Evolutionary conservation across 495 filamentous ascomycete genomes (phyloP), one percentile per base, ranked within the genome.

Genomic region (Apiosordaria backusii): DNA sequence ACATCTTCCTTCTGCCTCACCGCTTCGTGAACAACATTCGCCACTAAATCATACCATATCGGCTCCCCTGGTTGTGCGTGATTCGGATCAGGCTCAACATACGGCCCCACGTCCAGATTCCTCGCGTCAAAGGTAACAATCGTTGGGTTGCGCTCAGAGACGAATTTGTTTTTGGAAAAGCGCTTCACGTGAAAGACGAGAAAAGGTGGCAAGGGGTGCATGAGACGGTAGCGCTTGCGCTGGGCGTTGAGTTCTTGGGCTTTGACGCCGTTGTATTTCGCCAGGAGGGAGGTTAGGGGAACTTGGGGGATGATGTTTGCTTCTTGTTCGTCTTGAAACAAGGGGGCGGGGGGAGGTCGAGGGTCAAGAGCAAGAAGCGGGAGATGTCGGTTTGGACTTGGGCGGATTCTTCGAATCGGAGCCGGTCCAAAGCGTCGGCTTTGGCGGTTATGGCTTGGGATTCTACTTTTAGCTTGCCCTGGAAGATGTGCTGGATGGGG

Each of bases 241-340:
- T 91, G 88, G 64, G 91, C 88, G 62, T 93, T 83, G 69, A 93
- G 92, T 71, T 98, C 95, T 73, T 97, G 94, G 2, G 92, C 87
- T 24, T 87, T 88, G 22, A 92, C 73, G 64, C 95, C 95, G 78
- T 98, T 93, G 80, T 99, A 99, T 76, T 99, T 99, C 65, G 88
- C 85, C 21, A 99, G 83, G 67, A 99, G 89, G 29, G 84, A 88
- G n/a, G 91, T 90, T 15, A 99, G 85, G 0, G 94, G 92, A 7
- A 98, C 88, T 72, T 97, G 95, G 3, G 95, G 95, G 75, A 99
- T 98, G 77, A 97, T 97, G 75, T 96, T 97, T 76, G 89, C 86
- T 69, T 93, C 89, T 19, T 86, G 76, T 68, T 94, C 90, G 72
- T 97, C 96, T 75, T 97, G 92, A 82, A 99, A 99, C n/a, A 99